These are phyloP conservation scores for Fusarium odoratissimum DNA, from an alignment of 2,329 filamentous ascomycete species.

Conservation along the genomic window DNA sequence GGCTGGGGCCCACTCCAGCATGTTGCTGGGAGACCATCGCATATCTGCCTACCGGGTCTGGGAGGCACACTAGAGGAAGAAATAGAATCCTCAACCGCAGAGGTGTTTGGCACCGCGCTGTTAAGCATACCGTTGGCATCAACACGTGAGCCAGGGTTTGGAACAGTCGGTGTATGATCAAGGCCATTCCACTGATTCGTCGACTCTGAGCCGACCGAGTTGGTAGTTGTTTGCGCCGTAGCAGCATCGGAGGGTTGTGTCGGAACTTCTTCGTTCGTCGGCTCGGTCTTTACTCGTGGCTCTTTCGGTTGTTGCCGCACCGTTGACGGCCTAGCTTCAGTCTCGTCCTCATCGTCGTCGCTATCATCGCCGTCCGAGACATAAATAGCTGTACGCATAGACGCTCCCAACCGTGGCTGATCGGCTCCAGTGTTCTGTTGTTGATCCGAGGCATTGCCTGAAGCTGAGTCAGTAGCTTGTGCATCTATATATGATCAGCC, in stretches of 20 bases:
- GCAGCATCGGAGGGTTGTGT: not conserved
- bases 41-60: fast-evolving
- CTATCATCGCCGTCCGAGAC: too few relatives aligned
- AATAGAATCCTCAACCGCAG: fast-evolving
- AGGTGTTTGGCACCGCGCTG: fast-evolving
- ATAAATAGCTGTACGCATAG: too few relatives aligned
- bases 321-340: too few relatives aligned
- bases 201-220: fast-evolving
- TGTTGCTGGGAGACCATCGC: too few relatives aligned
- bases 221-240: too few relatives aligned
- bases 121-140: not conserved
- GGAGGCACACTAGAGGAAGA: not conserved
- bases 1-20: fast-evolving
- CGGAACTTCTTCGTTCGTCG: fast-evolving
- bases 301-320: too few relatives aligned
- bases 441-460: too few relatives aligned
- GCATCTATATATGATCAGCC: too few relatives aligned
- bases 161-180: not conserved
- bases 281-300: not conserved
- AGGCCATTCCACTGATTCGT: not conserved
- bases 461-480: too few relatives aligned
- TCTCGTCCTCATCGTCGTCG: too few relatives aligned
- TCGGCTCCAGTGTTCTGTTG: too few relatives aligned
- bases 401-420: too few relatives aligned
- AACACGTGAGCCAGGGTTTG: fast-evolving